Base-by-base conservation (phyloP, 805 yeast genomes). In the Spathaspora passalidarum region DNA sequence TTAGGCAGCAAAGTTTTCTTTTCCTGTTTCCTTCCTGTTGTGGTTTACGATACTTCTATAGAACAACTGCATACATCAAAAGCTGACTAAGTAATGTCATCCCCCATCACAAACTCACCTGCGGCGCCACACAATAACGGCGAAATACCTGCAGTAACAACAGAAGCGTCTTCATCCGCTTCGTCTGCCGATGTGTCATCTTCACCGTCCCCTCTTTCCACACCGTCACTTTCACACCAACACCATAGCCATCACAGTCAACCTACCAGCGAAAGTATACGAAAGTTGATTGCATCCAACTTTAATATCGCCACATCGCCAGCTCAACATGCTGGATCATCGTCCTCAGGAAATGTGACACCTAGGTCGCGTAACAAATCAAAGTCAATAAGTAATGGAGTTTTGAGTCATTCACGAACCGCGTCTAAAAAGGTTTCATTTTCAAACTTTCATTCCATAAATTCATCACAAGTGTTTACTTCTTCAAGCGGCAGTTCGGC, bases 331-430 rank as follows among this genome's bases (percentile, higher is more conserved):
- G 23, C 41, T n/a, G 6, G 14, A 18, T 26, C 43, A n/a, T 9
- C 23, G 6, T 10, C 36, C 10, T 18, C 41, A 16, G 29, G 20
- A n/a, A 21, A 16, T 21, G 32, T 16, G 14, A 38, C 40, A 6
- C 38, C 44, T 41, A 32, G 29, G 19, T 17, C 26, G 11, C 44
- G 56, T 18, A 43, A 34, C 20, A 52, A 53, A 38, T 50, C 57
- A 17, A 50, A 54, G 29, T 48, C 56, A 13, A 52, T 55, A 19
- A 50, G 55, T 14, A 54, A 52, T 35, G 59, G 50, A 5, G 50
- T 52, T 32, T 43, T 55, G 23, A 42, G 44, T 9, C 52, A 50
- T 32, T 38, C 49, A 25, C 41, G 46, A 48, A 14, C 29, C 25
- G 26, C 25, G 8, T 32, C 35, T 14, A 54, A 53, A 38, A 55